Evolutionary conservation across 1,139 yeast species (phyloP).

Genomic region (Blastobotrys petasosporus): DNA sequence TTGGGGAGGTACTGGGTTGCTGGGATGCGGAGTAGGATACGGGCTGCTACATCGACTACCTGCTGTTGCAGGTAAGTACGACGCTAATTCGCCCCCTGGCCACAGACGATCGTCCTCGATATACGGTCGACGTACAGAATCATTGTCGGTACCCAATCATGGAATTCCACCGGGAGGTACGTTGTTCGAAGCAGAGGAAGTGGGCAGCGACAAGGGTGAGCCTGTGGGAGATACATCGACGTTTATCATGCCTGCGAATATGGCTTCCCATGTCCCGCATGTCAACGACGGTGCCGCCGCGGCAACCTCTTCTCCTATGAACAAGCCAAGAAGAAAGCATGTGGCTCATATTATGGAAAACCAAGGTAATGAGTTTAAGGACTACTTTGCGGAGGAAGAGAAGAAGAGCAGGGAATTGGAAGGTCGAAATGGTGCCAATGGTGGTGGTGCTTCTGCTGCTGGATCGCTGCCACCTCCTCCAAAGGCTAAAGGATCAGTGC

Average conservation of each 20-base stretch:
- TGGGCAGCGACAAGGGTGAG: not conserved
- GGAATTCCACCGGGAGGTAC: constrained; percentile 31
- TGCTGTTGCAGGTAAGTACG: constrained; percentile 49
- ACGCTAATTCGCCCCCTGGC: constrained; percentile 7
- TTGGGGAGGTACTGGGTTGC: constrained; percentile 67
- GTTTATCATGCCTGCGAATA: constrained; percentile 11
- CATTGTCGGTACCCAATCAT: constrained; percentile 2
- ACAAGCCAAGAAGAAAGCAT: not conserved
- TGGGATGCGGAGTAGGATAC: constrained; percentile 95
- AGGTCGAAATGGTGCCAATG: constrained; percentile 20
- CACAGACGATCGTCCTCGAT: constrained; percentile 12
- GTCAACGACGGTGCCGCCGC: constrained; percentile 11
- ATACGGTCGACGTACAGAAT: constrained; percentile 1
- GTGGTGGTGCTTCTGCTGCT: not conserved
- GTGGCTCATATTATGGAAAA: not conserved
- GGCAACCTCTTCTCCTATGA: constrained; percentile 3
- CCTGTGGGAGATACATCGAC: constrained; percentile 15
- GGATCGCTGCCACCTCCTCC: constrained; percentile 21
- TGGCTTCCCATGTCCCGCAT: constrained; percentile 13
- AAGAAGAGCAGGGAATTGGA: constrained; percentile 30
- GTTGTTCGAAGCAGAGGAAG: constrained; percentile 28
- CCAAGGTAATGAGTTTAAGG: constrained; percentile 24
- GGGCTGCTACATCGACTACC: constrained; percentile 85
- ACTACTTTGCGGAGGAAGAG: constrained; percentile 36
- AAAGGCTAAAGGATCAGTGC: constrained; percentile 43